These are phyloP conservation scores for Carpinus viminea DNA, from an alignment of 306 rosid genomes.

Conservation along the genomic window DNA sequence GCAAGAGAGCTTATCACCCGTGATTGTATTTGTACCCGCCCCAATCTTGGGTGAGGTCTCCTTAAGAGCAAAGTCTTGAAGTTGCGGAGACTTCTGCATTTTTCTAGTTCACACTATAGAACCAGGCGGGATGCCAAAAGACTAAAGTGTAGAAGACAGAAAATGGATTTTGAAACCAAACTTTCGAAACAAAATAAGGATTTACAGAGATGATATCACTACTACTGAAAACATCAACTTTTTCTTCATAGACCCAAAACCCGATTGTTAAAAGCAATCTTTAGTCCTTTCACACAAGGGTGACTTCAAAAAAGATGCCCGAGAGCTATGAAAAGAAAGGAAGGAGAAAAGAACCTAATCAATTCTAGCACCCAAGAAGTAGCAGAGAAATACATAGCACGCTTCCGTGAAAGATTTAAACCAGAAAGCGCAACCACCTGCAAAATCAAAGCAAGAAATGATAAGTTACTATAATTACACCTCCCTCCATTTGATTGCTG, in stretches of 20 bases:
- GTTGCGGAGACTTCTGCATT: conserved; percentile 75
- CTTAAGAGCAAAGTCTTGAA: conserved; percentile 75
- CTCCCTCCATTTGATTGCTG: background rate
- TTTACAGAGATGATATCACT: background rate
- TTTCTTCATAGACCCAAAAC: background rate
- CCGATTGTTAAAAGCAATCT: background rate
- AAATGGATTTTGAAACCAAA: conserved; percentile 1
- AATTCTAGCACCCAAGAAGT: background rate
- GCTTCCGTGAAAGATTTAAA: conserved; percentile 6
- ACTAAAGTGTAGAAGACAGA: conserved; percentile 2
- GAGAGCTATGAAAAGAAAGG: conserved; percentile 15
- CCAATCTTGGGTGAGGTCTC: conserved; percentile 90
- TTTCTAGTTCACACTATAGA: conserved; percentile 20
- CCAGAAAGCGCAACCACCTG: conserved; percentile 29
- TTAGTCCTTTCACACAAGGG: background rate
- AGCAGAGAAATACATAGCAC: background rate
- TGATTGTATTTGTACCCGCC: conserved; percentile 50
- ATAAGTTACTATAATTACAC: background rate
- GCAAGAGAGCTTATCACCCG: conserved; percentile 72
- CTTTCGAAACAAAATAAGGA: background rate
- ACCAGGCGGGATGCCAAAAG: conserved; percentile 17
- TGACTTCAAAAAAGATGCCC: background rate
- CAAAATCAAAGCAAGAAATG: conserved; percentile 23
- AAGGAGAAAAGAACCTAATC: conserved; percentile 15
- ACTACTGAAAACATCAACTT: background rate